These are phyloP conservation scores for Tulasnella sp. DNA, from an alignment of 768 basidiomycete genomes.

Conservation along the genomic window DNA sequence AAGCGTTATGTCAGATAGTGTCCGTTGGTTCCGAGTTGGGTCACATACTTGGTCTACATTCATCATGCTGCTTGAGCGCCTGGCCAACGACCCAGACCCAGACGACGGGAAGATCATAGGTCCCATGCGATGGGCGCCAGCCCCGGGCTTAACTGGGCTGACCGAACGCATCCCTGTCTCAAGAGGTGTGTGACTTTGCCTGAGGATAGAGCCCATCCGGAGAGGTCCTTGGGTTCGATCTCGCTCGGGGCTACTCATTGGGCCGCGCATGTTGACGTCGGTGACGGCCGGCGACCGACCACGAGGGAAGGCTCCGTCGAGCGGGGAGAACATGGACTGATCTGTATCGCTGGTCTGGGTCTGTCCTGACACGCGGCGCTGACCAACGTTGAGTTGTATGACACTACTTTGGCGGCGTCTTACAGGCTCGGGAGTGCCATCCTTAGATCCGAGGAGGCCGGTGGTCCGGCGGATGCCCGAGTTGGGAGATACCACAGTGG, in stretches of 20 bases:
- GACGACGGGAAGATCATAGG: neutral
- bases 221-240: conserved; percentile 26
- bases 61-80: conserved; percentile 25
- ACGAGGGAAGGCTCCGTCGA: neutral
- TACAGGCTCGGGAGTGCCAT: neutral
- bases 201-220: conserved; percentile 18
- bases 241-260: conserved; percentile 18
- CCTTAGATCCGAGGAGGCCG: neutral
- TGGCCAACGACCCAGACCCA: neutral
- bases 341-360: neutral
- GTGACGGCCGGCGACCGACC: neutral
- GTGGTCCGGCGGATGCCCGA: conserved; percentile 13
- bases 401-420: conserved; percentile 15
- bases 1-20: neutral
- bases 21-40: neutral
- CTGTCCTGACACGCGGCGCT: neutral
- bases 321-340: conserved; percentile 4
- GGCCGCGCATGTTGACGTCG: conserved; percentile 1
- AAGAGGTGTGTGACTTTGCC: conserved; percentile 15
- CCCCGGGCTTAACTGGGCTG: neutral
- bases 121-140: neutral
- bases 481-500: neutral
- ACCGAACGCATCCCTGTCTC: neutral
- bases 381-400: conserved; percentile 11
- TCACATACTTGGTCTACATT: conserved; percentile 10